Base-by-base conservation (phyloP, 2,329 filamentous ascomycete species). In the Cytospora leucostoma region DNA sequence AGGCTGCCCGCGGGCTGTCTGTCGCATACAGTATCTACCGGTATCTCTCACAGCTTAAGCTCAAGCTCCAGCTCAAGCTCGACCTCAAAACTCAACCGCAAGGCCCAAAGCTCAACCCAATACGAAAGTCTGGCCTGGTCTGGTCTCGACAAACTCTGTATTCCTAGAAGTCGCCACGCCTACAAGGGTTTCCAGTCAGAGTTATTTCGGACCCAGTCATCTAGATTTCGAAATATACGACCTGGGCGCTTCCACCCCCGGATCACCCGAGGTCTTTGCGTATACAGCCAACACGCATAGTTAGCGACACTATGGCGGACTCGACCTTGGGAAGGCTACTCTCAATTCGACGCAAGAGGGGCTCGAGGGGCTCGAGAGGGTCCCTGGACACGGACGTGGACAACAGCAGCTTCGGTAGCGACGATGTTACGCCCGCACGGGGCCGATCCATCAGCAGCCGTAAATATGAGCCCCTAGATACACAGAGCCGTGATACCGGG, bases 261-360 rank as follows among this genome's bases (percentile, higher is more conserved):
- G 33, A 13, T 57, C 33, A 8, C 56, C 10, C 40, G 8, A n/a
- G 17, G 15, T n/a, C 17, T n/a, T 44, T 44, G 40, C 40, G 40
- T 17, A 44, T 13, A 44, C 40, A 44, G n/a, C 15, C 4, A 4
- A 44, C 40, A 47, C 7, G 44, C 44, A 47, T 47, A 47, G 12
- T 4, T 19, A 21, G n/a, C 44, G 10, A 47, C n/a, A 47, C 27
- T 15, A 71, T 71, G 71, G 70, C 72, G 52, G 62, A 65, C 61
- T 76, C 72, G 66, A 75, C 77, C 13, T 73, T 84, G 51, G 78
- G 76, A 63, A 86, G 84, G 73, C 77, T 87, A 35, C 73, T 87
- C 40, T 76, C 78, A 55, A 83, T 80, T 70, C 79, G 81, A 54
- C 78, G 80, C 55, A 77, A 77, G 62, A 81, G 77, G 73, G 57